Evolutionary conservation across 208 protist genomes (phyloP).

Genomic region (Trypanosomatidae sp.): DNA sequence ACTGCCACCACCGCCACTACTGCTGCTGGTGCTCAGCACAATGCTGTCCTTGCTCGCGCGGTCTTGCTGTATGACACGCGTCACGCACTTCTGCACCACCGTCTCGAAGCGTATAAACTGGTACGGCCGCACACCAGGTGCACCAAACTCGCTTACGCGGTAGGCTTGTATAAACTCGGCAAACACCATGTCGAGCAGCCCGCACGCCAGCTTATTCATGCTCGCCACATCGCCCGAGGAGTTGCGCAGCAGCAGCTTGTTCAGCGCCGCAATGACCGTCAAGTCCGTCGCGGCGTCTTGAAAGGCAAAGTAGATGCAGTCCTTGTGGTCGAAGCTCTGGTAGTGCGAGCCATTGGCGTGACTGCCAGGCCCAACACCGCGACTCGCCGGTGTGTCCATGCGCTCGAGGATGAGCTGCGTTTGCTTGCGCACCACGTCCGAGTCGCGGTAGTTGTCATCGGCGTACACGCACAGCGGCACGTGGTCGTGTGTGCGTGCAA

Average conservation of each 20-base stretch:
- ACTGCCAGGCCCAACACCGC: conserved; percentile 8
- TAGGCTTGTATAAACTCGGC: conserved; percentile 59
- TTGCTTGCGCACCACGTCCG: conserved; percentile 61
- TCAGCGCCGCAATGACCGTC: conserved; percentile 78
- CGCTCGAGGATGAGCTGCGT: conserved; percentile 72
- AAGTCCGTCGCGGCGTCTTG: conserved; percentile 75
- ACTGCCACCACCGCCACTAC: neutral
- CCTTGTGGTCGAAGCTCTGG: conserved; percentile 83
- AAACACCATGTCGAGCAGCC: conserved; percentile 70
- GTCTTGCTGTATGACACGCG: conserved; percentile 52
- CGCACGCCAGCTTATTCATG: conserved; percentile 71
- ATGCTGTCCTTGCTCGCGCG: conserved; percentile 27
- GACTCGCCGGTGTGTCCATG: conserved; percentile 59
- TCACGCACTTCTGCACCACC: conserved; percentile 59
- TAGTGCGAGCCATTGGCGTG: conserved; percentile 64
- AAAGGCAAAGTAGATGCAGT: conserved; percentile 85
- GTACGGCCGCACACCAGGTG: conserved; percentile 44
- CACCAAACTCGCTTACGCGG: conserved; percentile 31
- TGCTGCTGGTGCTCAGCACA: conserved; percentile 3
- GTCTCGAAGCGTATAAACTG: conserved; percentile 87
- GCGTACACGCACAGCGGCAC: conserved; percentile 75
- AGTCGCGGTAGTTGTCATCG: conserved; percentile 75
- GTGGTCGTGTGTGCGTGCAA: conserved; percentile 72
- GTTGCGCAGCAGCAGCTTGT: conserved; percentile 81
- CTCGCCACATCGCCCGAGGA: conserved; percentile 41